These are phyloP conservation scores for Staphylotrichum longicolle DNA, from an alignment of 495 filamentous ascomycete species.

Conservation along the genomic window DNA sequence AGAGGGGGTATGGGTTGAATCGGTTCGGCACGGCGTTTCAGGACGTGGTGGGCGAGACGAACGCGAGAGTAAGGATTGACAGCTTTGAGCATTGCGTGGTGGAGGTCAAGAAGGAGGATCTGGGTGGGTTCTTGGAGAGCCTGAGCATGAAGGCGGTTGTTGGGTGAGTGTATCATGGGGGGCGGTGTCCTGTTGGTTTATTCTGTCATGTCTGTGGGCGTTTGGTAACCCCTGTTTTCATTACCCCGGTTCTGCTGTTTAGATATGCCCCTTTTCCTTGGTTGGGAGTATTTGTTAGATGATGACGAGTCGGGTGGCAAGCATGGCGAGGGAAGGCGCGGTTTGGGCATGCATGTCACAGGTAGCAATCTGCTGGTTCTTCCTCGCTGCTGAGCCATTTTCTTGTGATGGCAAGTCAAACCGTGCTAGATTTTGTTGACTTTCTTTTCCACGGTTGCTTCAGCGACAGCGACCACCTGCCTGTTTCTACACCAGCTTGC, in stretches of 20 bases:
- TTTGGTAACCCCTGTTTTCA: not conserved
- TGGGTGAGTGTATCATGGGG: conserved; percentile 56
- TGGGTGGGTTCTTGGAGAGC: conserved; percentile 85
- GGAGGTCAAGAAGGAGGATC: conserved; percentile 93
- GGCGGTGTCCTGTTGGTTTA: no score
- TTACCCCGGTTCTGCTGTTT: no score
- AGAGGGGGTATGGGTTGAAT: conserved; percentile 71
- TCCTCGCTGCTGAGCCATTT: no score
- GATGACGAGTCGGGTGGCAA: no score
- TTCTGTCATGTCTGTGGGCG: no score
- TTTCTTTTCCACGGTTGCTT: not conserved
- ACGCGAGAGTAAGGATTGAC: conserved; percentile 84
- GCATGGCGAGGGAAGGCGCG: no score
- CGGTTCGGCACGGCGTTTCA: conserved; percentile 94
- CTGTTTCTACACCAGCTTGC: not conserved
- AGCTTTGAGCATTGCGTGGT: conserved; percentile 97
- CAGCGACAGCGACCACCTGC: not conserved
- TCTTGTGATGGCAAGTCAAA: no score
- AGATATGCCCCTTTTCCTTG: not conserved
- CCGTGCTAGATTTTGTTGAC: no score
- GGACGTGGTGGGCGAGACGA: conserved; percentile 89
- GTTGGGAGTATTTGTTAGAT: no score
- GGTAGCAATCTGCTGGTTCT: no score
- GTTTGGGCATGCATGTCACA: no score
- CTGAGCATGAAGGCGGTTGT: conserved; percentile 90